Evolutionary conservation across 1,284 basidiomycete genomes (phyloP), one percentile per base, ranked within the genome.

Genomic region (Ustilago cynodontis): DNA sequence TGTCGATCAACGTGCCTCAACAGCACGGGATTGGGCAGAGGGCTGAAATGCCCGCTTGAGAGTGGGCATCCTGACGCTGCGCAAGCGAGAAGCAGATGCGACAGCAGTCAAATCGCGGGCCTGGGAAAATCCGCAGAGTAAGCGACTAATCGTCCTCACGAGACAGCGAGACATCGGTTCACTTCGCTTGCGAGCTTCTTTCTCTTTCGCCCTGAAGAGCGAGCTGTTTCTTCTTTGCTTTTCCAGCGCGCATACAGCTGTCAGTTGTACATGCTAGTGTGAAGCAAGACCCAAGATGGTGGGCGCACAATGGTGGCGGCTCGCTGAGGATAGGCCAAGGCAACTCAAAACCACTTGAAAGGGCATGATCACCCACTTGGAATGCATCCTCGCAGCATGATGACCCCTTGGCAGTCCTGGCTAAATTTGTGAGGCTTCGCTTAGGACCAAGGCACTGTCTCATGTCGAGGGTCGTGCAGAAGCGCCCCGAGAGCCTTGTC

Each of bases 111-210:
- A 45, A 4, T 45, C n/a, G 43, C 43, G 43, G 24, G 7, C 22
- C 24, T 56, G 37, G 24, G 54, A 56, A 56, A 56, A 56, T 56
- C 54, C 54, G 54, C 54, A 37, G 24, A 20, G 18, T 41, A 51
- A 50, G 58, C 58, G 58, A 59, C 58, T n/a, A 22, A 20, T 7
- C 43, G 43, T 20, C 7, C 22, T 20, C 18, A 45, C 43, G 43
- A 45, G 43, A 45, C 43, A 45, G n/a, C 18, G 43, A n/a, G 43
- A 22, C 43, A 45, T 11, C 43, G 6, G 22, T 11, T 20, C n/a
- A 45, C 43, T 20, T 22, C 3, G 43, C 43, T 45, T 20, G n/a
- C 13, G 13, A 20, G 43, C 43, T 45, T 45, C 16, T 22, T 20
- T 20, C 43, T 45, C 22, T 20, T 13, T 45, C 43, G 43, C 22